Base-by-base conservation (phyloP, 257 asterid genomes). In the Jacaranda mimosifolia region DNA sequence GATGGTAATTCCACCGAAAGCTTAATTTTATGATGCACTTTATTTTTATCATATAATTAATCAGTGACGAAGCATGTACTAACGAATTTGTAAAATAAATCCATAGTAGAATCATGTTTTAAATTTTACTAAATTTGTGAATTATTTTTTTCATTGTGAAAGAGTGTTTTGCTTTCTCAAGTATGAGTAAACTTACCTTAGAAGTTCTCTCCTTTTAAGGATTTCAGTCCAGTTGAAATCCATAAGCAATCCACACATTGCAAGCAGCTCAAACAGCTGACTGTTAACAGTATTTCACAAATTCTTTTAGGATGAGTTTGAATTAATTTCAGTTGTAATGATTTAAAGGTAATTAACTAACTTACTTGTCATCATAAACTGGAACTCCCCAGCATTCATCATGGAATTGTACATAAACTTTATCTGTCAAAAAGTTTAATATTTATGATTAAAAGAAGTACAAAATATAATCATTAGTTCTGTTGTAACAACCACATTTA, bases 341-440 rank as follows among this genome's bases (percentile, higher is more conserved):
- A 63, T 63, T 9, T 19, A 65, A 58, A 15, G 49, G 35, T 45
- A 49, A 57, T 38, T 53, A 17, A 10, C n/a, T 21, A 32, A 80
- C 94, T 85, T 85, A 94, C 99, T 86, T 87, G 74, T 92, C 99
- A 78, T 94, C 99, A 76, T 92, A 92, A 70, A 85, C 93, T 69
- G 99, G 99, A 84, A 87, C 97, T 66, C 99, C 99, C 99, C 99
- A 94, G 85, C 98, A 94, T 56, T 94, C 97, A 52, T 94, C 99
- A 39, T 94, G 99, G 77, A 94, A 94, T 70, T 89, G 90, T 9
- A 94, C 90, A 75, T 92, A 94, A 64, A 86, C 81, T 77, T 84
- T 83, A 83, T 94, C 99, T 94, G 95, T 52, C 26, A 57, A 64
- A 6, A 4, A n/a, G 3, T 43, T n/a, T 15, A 49, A 58, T 19